A percentile compares a stretch with the other conserved stretches of the same genome.
These are phyloP conservation scores for Sorghum bicolor DNA, from an alignment of 176 grass and related monocot species.

Conservation along the genomic window DNA sequence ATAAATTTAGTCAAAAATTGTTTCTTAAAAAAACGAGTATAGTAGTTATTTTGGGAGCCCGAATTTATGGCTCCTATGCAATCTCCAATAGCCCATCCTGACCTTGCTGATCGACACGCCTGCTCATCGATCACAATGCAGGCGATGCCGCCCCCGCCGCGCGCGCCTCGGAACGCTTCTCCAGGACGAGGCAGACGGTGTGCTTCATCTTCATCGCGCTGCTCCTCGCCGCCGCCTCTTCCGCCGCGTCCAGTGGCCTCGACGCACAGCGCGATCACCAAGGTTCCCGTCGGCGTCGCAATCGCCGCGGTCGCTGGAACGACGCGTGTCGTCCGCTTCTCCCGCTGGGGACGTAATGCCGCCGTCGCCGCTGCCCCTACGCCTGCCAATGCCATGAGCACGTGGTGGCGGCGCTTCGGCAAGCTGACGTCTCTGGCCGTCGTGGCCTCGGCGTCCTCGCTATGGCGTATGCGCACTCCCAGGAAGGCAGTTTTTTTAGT, in stretches of 20 bases:
- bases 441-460: no score
- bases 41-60: no score
- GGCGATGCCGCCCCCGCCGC: neutral
- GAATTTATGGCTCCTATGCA: neutral
- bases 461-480: no score
- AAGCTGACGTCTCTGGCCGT: no score
- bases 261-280: neutral
- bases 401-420: no score
- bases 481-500: no score
- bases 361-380: neutral
- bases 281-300: neutral
- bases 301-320: neutral
- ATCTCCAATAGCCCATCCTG: no score
- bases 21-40: no score
- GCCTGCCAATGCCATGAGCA: no score
- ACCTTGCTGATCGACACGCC: no score
- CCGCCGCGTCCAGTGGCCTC: neutral
- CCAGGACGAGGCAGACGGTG: neutral
- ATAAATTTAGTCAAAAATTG: no score
- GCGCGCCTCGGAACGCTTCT: neutral
- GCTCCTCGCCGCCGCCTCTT: neutral
- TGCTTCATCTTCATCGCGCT: neutral
- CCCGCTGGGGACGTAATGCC: neutral
- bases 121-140: neutral
- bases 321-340: neutral